Evolutionary conservation across 2,329 filamentous ascomycete genomes (phyloP).

Genomic region (Dactylonectria estremocensis): DNA sequence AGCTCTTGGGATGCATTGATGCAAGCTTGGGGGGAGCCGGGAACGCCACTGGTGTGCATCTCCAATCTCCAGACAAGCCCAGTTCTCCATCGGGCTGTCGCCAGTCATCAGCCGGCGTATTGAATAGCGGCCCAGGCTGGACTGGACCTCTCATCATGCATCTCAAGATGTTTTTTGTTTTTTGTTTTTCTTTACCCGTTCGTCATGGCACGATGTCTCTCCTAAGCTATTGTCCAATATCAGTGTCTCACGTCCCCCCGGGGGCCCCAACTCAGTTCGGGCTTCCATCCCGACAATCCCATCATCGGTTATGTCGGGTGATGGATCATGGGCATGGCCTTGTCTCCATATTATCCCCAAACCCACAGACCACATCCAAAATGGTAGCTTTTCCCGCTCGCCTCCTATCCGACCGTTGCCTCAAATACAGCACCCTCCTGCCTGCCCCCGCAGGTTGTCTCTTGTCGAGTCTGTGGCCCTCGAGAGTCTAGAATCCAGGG

Average conservation of each 20-base stretch:
- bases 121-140: background rate
- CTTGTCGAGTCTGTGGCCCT: background rate
- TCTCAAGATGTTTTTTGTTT: background rate
- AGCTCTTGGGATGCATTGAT: background rate
- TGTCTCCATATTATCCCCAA: background rate
- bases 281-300: background rate
- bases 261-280: background rate
- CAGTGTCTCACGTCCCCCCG: background rate
- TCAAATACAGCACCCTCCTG: slow-evolving; percentile 17
- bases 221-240: slow-evolving; percentile 2
- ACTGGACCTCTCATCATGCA: background rate
- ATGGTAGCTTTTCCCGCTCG: slow-evolving; percentile 5
- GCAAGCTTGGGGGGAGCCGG: slow-evolving; percentile 3
- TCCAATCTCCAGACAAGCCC: slow-evolving; percentile 32
- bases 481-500: too few relatives aligned
- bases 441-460: background rate
- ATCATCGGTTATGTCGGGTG: slow-evolving; percentile 2
- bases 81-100: background rate
- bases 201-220: slow-evolving; percentile 4
- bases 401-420: slow-evolving; percentile 2
- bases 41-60: slow-evolving; percentile 28
- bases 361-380: slow-evolving; percentile 8
- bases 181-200: background rate
- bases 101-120: background rate
- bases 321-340: background rate